Base-by-base conservation (phyloP, 495 filamentous ascomycete genomes). In the Staphylotrichum longicolle region DNA sequence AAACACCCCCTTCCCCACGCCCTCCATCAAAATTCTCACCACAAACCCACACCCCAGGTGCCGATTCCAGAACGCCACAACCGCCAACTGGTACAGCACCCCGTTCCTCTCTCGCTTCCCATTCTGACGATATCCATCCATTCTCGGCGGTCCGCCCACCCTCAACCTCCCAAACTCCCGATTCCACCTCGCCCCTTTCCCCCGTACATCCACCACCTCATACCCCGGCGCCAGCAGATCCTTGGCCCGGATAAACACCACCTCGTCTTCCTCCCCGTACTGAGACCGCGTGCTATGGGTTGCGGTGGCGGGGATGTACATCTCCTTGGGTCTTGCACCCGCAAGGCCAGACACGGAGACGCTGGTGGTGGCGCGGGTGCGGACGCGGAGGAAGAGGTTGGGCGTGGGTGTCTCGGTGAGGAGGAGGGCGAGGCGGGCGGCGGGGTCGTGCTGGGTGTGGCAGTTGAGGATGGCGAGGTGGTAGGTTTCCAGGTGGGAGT, bases 191-290 rank as follows among this genome's bases (percentile, higher is more conserved):
- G 59, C 41, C 32, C 45, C 44, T 30, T 48, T 34, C 32, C 55
- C 61, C n/a, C 46, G 51, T 7, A 67, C 39, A 20, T 67, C 64
- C 3, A 64, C 14, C 20, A 69, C 55, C 1, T 66, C 62, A 34
- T 71, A 71, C 27, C 69, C 69, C 4, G 69, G 69, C 37, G 62
- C 30, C 5, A 64, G 39, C 20, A 71, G 52, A 11, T 71, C 69
- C 0, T 60, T 39, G 3, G 63, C 65, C 32, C 64, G 60, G 32
- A 71, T 34, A 20, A 66, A 51, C 9, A 71, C 11, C 2, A 65
- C 54, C 54, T 67, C 69, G 20, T 27, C 20, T 1, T 27, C 20
- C 20, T 27, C 20, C 20, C 20, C 20, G 20, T 27, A 27, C 20
- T 1, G 20, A 27, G 20, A 27, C 20, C 20, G 20, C 20, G 5